Percentiles rank a stretch among this genome's conserved stretches.
Evolutionary conservation across 1,284 basidiomycete species (phyloP).

Genomic region (Leccinum huronense): DNA sequence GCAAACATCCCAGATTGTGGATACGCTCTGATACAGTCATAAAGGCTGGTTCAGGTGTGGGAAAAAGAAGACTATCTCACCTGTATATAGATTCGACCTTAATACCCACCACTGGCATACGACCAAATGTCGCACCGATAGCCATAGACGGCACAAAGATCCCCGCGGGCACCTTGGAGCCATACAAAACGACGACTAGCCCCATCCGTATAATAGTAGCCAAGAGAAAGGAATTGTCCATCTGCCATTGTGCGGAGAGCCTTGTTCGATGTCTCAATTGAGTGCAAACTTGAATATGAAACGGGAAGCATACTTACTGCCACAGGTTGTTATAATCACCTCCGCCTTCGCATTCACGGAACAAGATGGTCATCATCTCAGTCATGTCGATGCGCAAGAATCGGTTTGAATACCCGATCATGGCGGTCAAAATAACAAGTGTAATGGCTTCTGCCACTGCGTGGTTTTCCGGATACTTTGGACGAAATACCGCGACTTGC

Average conservation of each 20-base stretch:
- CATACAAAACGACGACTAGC: constrained; percentile 92
- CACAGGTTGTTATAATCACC: constrained; percentile 92
- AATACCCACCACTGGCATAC: constrained; percentile 82
- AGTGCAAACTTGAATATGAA: constrained; percentile 4
- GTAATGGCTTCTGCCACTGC: constrained; percentile 88
- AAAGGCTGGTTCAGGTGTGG: not conserved
- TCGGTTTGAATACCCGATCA: constrained; percentile 92
- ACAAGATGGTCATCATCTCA: constrained; percentile 93
- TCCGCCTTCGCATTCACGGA: constrained; percentile 94
- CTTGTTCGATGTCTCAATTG: constrained; percentile 42
- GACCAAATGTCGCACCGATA: constrained; percentile 91
- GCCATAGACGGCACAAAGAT: constrained; percentile 99
- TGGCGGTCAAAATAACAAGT: constrained; percentile 85
- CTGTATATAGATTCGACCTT: constrained; percentile 89
- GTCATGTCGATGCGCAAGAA: constrained; percentile 99
- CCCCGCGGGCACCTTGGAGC: constrained; percentile 94
- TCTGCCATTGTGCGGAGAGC: constrained; percentile 89
- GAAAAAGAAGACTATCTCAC: constrained; percentile 43
- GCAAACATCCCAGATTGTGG: constrained; percentile 85
- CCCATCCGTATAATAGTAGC: constrained; percentile 88
- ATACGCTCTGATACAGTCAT: constrained; percentile 58
- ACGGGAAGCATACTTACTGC: constrained; percentile 65
- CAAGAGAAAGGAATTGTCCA: constrained; percentile 89
- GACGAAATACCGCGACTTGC: constrained; percentile 90
- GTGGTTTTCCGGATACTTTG: constrained; percentile 82